A percentile compares a stretch with the other conserved stretches of the same genome.
phyloP scores from a whole-genome alignment of 495 filamentous ascomycete species.

The Hypomontagnella monticulosa region DNA sequence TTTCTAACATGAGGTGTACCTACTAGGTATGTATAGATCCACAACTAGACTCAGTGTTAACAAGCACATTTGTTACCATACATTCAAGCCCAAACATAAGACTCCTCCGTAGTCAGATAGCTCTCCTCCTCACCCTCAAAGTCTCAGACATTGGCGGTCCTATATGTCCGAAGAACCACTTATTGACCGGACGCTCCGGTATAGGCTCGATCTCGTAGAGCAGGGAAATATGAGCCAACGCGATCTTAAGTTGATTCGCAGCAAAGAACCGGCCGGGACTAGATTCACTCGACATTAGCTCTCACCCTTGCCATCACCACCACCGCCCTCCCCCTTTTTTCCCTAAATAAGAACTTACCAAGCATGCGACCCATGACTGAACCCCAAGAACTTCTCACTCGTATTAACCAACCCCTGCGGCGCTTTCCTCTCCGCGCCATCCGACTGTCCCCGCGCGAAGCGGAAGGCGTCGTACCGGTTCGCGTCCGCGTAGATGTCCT shows the following conservation, averaged over 20 bases:
- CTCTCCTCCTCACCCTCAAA: slow-evolving; percentile 43
- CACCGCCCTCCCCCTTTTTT: not conserved
- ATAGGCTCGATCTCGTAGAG: slow-evolving; percentile 54
- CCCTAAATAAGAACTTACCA: slow-evolving; percentile 40
- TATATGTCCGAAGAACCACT: slow-evolving; percentile 45
- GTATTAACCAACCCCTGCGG: slow-evolving; percentile 46
- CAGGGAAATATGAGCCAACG: slow-evolving; percentile 51
- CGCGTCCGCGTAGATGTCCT: slow-evolving; percentile 49
- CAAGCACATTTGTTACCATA: no score
- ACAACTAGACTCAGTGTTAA: no score
- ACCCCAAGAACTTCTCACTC: slow-evolving; percentile 48
- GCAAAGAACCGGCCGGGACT: slow-evolving; percentile 56
- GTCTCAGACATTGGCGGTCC: slow-evolving; percentile 46
- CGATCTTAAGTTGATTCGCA: slow-evolving; percentile 54
- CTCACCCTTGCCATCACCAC: no score
- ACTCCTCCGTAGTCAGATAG: not conserved
- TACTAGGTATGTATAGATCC: no score
- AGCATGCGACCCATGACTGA: slow-evolving; percentile 53
- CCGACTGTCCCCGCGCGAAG: slow-evolving; percentile 32
- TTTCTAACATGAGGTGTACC: no score
- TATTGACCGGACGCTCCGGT: slow-evolving; percentile 42
- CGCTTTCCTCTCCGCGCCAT: slow-evolving; percentile 17
- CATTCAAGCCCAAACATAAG: no score
- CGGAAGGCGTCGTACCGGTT: slow-evolving; percentile 52
- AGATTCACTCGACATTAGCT: slow-evolving; percentile 3